phyloP scores from a whole-genome alignment of 73 alveolate species.

The Paramecium tetraurelia region DNA sequence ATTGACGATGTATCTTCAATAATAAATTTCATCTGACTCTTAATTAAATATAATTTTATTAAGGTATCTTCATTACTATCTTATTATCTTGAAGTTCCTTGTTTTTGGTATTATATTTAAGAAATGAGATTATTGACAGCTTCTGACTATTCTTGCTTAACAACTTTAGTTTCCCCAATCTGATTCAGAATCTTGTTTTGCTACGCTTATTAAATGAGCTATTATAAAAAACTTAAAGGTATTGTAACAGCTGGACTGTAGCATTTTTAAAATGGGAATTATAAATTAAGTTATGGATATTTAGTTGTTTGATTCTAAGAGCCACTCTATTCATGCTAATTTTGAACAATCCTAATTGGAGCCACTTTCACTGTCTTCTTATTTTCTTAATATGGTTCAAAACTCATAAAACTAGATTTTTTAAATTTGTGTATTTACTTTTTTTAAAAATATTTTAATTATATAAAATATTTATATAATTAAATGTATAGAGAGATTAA shows the following conservation, averaged over 20 bases:
- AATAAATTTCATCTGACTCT: not conserved
- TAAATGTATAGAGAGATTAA: conserved; percentile 32
- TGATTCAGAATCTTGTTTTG: not conserved
- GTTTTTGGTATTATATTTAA: not conserved
- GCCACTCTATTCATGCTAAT: not conserved
- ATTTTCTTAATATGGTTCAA: not conserved
- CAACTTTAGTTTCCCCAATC: not conserved
- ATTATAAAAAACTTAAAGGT: conserved; percentile 8
- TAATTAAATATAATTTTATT: not conserved
- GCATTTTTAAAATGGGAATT: not conserved
- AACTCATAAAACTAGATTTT: not conserved
- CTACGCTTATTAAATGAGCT: not conserved
- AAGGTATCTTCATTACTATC: not conserved
- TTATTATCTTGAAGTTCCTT: not conserved
- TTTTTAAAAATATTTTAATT: not conserved
- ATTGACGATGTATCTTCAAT: not conserved
- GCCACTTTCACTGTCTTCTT: not conserved
- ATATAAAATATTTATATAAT: not conserved
- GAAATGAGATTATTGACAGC: not conserved
- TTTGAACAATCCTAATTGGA: not conserved
- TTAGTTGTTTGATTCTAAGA: not conserved
- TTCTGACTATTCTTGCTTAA: not conserved
- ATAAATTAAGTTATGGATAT: not conserved
- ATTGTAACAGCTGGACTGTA: conserved; percentile 13
- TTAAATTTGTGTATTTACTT: not conserved